phyloP scores from a whole-genome alignment of 495 filamentous ascomycete genomes.

The Hypoxylon lienhwacheense region DNA sequence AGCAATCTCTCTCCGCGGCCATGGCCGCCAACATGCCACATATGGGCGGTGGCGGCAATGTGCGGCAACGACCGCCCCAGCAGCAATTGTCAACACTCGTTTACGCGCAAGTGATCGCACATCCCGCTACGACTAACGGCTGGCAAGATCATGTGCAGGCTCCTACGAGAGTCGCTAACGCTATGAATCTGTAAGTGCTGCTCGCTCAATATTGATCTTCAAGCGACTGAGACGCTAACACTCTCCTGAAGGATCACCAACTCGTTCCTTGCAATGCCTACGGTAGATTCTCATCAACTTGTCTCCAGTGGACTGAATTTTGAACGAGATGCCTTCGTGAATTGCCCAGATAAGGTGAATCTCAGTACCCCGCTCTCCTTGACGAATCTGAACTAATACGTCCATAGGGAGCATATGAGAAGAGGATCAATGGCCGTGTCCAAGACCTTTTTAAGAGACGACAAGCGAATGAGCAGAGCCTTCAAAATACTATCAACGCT shows the following conservation, averaged over 20 bases:
- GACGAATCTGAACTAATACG: slow-evolving; percentile 17
- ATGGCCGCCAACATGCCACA: slow-evolving; percentile 55
- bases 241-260: slow-evolving; percentile 43
- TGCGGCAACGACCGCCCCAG: slow-evolving; percentile 36
- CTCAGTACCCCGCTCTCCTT: not conserved
- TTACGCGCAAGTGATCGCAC: slow-evolving; percentile 34
- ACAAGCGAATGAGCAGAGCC: slow-evolving; percentile 44
- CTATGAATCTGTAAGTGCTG: slow-evolving; percentile 41
- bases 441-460: slow-evolving; percentile 45
- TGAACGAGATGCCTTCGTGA: slow-evolving; percentile 49
- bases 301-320: slow-evolving; percentile 39
- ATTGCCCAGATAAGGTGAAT: slow-evolving; percentile 49
- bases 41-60: slow-evolving; percentile 42
- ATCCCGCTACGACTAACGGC: slow-evolving; percentile 15
- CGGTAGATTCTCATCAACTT: slow-evolving; percentile 37
- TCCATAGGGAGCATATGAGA: slow-evolving; percentile 44
- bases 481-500: slow-evolving; percentile 47
- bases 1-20: slow-evolving; percentile 36
- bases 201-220: not conserved
- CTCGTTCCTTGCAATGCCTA: slow-evolving; percentile 44
- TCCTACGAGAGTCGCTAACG: slow-evolving; percentile 39
- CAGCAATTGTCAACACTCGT: slow-evolving; percentile 38
- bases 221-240: slow-evolving; percentile 17
- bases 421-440: slow-evolving; percentile 33
- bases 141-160: slow-evolving; percentile 42